Percentiles rank a stretch among this genome's conserved stretches.
Conservation (phyloP, 2,329 filamentous ascomycete species). For the Byssothecium circinans region DNA sequence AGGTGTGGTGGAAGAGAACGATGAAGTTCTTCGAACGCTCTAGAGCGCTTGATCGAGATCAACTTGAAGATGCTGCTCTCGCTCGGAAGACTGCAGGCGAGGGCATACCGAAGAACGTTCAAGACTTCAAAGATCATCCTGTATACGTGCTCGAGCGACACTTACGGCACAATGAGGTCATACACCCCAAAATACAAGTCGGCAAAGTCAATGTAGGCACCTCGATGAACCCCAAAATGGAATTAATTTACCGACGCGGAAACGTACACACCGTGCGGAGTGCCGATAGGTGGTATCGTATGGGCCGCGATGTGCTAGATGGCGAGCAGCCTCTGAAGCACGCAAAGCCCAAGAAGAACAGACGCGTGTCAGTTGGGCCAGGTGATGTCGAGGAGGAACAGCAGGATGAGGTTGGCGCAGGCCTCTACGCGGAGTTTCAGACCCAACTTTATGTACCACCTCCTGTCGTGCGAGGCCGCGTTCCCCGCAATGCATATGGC, state of each 20-base stretch:
- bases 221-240: constrained; percentile 61
- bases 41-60: constrained; percentile 64
- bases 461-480: constrained; percentile 70
- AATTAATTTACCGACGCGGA: constrained; percentile 77
- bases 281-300: constrained; percentile 86
- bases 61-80: constrained; percentile 80
- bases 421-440: constrained; percentile 62
- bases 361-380: constrained; percentile 27
- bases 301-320: constrained; percentile 74
- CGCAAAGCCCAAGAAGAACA: constrained; percentile 42
- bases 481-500: constrained; percentile 65
- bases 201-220: constrained; percentile 75
- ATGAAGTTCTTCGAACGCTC: constrained; percentile 49
- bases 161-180: constrained; percentile 78
- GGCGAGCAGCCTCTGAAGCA: constrained; percentile 83
- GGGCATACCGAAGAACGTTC: constrained; percentile 78
- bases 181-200: constrained; percentile 70
- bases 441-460: constrained; percentile 75
- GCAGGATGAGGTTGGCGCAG: constrained; percentile 50
- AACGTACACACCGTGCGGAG: constrained; percentile 80
- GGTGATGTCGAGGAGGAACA: constrained; percentile 37
- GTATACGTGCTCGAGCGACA: constrained; percentile 77
- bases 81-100: constrained; percentile 71
- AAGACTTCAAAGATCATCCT: constrained; percentile 86
- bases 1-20: constrained; percentile 57